These are phyloP conservation scores for Elasticomyces elasticus DNA, from an alignment of 495 filamentous ascomycete species.

Conservation along the genomic window DNA sequence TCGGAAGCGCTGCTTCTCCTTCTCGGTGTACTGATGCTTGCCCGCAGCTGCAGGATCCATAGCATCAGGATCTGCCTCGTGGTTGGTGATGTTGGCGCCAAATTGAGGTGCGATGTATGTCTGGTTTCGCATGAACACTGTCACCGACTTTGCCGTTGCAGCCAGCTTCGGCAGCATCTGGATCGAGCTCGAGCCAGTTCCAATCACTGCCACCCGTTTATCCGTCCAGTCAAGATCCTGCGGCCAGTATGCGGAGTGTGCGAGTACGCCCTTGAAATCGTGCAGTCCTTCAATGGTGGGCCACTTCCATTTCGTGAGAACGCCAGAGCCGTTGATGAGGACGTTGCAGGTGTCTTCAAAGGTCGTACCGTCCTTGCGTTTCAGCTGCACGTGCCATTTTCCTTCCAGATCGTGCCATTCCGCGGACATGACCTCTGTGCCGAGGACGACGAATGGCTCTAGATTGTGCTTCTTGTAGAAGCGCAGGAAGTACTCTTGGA, in stretches of 20 bases:
- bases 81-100: constrained; percentile 5
- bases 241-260: constrained; percentile 31
- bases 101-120: constrained; percentile 27
- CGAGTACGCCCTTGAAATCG: constrained; percentile 26
- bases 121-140: constrained; percentile 29
- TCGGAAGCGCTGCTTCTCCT: constrained; percentile 29
- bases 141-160: constrained; percentile 19
- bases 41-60: constrained; percentile 26
- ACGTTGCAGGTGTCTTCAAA: constrained; percentile 28
- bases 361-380: constrained; percentile 1
- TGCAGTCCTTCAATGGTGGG: constrained; percentile 28
- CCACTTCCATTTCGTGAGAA: constrained; percentile 33
- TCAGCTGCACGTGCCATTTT: constrained; percentile 30
- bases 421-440: constrained; percentile 12
- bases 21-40: constrained; percentile 26
- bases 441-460: constrained; percentile 8
- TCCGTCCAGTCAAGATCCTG: constrained; percentile 23
- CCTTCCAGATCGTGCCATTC: constrained; percentile 29
- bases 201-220: constrained; percentile 20
- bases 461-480: constrained; percentile 20
- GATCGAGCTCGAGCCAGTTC: constrained; percentile 27
- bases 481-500: constrained; percentile 21
- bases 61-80: constrained; percentile 23
- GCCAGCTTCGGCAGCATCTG: constrained; percentile 28
- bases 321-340: constrained; percentile 28